Conservation (phyloP, 2,329 filamentous ascomycete species). For the Paracorniculantispora psalliotae region DNA sequence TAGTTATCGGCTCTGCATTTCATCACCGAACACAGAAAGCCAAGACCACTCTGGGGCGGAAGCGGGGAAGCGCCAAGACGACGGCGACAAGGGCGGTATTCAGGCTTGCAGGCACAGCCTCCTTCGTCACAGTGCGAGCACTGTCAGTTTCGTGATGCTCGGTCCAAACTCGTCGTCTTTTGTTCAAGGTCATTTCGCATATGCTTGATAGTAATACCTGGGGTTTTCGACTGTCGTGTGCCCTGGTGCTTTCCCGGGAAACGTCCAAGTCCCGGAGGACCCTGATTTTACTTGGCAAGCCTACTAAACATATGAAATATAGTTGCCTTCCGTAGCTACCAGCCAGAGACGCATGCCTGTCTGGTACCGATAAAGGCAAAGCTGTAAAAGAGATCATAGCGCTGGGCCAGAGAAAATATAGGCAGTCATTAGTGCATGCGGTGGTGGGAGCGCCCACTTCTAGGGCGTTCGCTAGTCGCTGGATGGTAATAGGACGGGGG, state of each 20-base stretch:
- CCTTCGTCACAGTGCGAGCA: conserved; percentile 5
- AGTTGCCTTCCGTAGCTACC: too few relatives aligned
- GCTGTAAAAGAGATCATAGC: neutral
- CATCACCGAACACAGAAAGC: neutral
- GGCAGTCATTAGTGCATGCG: neutral
- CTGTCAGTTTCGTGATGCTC: neutral
- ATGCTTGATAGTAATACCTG: too few relatives aligned
- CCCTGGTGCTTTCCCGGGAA: too few relatives aligned
- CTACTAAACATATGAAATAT: neutral
- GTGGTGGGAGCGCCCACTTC: neutral
- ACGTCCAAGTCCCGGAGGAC: too few relatives aligned
- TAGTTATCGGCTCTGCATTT: too few relatives aligned
- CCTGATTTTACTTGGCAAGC: neutral
- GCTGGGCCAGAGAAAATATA: neutral
- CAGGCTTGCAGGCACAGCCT: conserved; percentile 3
- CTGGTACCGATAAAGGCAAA: neutral
- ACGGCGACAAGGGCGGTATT: neutral
- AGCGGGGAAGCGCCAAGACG: conserved; percentile 8
- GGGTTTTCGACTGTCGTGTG: too few relatives aligned
- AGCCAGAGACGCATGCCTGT: too few relatives aligned
- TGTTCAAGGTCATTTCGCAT: neutral
- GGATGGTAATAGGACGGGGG: neutral
- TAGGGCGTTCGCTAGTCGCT: neutral
- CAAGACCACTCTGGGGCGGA: neutral
- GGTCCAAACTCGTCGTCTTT: too few relatives aligned